phyloP scores from a whole-genome alignment of 331 rosid species.

The Erythrophleum ivorense region DNA sequence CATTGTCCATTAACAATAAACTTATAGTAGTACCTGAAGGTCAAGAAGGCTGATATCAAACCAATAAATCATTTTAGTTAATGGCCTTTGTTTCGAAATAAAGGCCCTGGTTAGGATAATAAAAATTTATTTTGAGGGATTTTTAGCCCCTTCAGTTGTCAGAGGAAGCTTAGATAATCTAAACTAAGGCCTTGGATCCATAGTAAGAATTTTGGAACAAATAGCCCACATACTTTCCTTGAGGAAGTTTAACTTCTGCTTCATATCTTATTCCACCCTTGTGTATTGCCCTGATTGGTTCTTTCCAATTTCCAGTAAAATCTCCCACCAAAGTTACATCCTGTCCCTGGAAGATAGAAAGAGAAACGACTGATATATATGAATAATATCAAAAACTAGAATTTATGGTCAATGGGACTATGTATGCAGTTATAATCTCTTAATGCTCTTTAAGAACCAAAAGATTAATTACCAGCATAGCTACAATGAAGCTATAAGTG shows the following conservation, averaged over 20 bases:
- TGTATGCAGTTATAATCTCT: constrained; percentile 20
- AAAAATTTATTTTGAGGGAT: neutral
- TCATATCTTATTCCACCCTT: constrained; percentile 86
- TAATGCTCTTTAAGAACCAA: constrained; percentile 20
- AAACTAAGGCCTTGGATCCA: constrained; percentile 17
- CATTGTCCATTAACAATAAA: constrained; percentile 82
- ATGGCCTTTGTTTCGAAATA: neutral
- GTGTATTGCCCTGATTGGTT: constrained; percentile 68
- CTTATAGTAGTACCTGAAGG: constrained; percentile 90
- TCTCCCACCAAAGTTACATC: constrained; percentile 92
- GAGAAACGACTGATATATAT: constrained; percentile 1
- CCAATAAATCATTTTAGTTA: neutral
- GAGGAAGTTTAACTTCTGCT: constrained; percentile 87
- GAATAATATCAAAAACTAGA: constrained; percentile 32
- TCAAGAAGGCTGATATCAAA: constrained; percentile 20
- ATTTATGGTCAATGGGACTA: constrained; percentile 20
- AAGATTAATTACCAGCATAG: constrained; percentile 22
- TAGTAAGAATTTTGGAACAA: neutral
- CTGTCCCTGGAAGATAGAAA: constrained; percentile 70
- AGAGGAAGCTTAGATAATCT: constrained; percentile 17
- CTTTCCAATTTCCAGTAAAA: constrained; percentile 97
- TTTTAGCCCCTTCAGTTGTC: constrained; percentile 26
- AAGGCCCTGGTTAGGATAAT: neutral
- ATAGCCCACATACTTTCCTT: constrained; percentile 80
- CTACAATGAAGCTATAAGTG: constrained; percentile 30